phyloP scores from a whole-genome alignment of 1,284 basidiomycete genomes.

The Irpex lacteus region DNA sequence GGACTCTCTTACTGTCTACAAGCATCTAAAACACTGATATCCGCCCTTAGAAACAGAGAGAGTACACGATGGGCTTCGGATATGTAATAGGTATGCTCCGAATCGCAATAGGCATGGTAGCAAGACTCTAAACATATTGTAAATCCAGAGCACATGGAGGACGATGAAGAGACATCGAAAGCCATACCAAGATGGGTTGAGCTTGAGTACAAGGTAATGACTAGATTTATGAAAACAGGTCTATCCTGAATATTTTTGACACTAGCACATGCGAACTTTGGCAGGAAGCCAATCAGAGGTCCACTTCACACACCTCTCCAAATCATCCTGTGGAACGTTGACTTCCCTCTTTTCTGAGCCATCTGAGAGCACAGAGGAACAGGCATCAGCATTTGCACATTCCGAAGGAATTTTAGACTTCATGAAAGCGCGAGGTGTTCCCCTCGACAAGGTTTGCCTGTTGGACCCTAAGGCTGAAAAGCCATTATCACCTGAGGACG shows the following conservation, averaged over 20 bases:
- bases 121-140: background rate
- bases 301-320: constrained; percentile 84
- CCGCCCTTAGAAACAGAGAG: background rate
- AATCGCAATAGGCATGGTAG: background rate
- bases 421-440: constrained; percentile 50
- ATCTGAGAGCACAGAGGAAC: constrained; percentile 16
- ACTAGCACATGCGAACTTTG: constrained; percentile 82
- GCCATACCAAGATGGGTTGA: constrained; percentile 87
- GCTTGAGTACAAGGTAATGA: constrained; percentile 63
- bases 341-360: constrained; percentile 34
- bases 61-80: constrained; percentile 16
- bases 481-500: constrained; percentile 72
- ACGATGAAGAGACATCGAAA: constrained; percentile 75
- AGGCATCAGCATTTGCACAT: constrained; percentile 48
- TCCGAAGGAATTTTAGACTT: constrained; percentile 64
- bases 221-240: background rate
- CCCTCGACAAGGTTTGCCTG: constrained; percentile 72
- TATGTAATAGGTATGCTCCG: constrained; percentile 20
- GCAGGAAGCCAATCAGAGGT: constrained; percentile 67
- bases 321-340: constrained; percentile 64
- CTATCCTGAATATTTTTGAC: background rate
- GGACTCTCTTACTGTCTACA: background rate
- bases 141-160: constrained; percentile 88
- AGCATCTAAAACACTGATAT: background rate
- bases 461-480: constrained; percentile 83